These are phyloP conservation scores for Verticillium klebahnii DNA, from an alignment of 2,329 filamentous ascomycete genomes.

Conservation along the genomic window DNA sequence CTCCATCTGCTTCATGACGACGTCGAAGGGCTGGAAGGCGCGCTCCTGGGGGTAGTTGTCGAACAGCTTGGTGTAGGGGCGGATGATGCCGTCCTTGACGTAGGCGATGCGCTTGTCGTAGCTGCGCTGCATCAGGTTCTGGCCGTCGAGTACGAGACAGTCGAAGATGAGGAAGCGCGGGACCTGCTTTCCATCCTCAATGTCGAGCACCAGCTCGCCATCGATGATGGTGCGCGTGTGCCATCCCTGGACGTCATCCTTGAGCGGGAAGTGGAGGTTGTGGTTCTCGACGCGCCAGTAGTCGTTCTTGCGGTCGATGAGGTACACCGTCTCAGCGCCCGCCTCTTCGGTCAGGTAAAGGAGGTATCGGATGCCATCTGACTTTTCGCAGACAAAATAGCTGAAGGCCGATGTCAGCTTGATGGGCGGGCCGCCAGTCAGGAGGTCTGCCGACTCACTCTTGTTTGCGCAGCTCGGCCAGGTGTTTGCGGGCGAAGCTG, in stretches of 20 bases:
- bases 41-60: conserved; percentile 65
- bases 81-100: conserved; percentile 72
- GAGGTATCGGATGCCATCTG: conserved; percentile 92
- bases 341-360: conserved; percentile 76
- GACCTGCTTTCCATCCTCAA: conserved; percentile 60
- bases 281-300: conserved; percentile 76
- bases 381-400: conserved; percentile 98
- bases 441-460: conserved; percentile 50
- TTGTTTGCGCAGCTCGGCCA: conserved; percentile 72
- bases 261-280: conserved; percentile 75
- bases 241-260: conserved; percentile 59
- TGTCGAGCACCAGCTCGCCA: conserved; percentile 88
- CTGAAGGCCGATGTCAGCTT: conserved; percentile 29
- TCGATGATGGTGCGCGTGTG: conserved; percentile 82
- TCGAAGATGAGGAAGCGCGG: conserved; percentile 92
- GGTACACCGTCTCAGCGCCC: conserved; percentile 69
- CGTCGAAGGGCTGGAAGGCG: conserved; percentile 67
- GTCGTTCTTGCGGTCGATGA: conserved; percentile 97
- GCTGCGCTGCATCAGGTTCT: conserved; percentile 70
- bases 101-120: conserved; percentile 87
- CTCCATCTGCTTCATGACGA: conserved; percentile 87
- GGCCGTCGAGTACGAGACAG: conserved; percentile 75
- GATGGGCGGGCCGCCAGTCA: neutral
- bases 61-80: conserved; percentile 62
- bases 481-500: conserved; percentile 77